Evolutionary conservation across 2,329 filamentous ascomycete genomes (phyloP), one percentile per base, ranked within the genome.

Genomic region (Podosphaera aphanis): DNA sequence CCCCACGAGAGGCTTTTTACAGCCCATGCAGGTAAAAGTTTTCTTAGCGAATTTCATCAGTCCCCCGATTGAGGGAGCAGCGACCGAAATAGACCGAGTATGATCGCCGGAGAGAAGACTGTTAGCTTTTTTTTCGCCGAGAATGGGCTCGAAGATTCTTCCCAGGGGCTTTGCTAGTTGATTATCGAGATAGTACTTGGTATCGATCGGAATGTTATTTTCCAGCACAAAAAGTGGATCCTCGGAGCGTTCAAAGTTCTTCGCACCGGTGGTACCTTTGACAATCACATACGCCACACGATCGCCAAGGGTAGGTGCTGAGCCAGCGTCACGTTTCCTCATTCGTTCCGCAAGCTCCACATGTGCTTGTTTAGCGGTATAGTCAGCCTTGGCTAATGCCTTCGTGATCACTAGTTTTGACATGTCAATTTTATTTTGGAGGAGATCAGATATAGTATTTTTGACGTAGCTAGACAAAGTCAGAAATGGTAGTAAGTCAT

Each of bases 361-460:
- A 61, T 98, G 90, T 2, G 90, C 88, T 66, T 95, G 88, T 62
- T 93, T 95, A 44, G 77, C 81, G 10, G 78, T 75, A 61, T 98
- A 98, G 58, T 83, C 79, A 37, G 76, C 74, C 61, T 98, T 98
- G 13, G 88, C 80, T 19, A 98, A 70, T 0, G 90, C 90, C 64
- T 98, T 98, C 23, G 90, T 98, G 58, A 98, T 98, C 60, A 98
- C 92, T 16, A 98, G 77, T 62, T 98, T 95, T 33, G 88, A 94
- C 83, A 98, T 93, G 64, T 98, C 90, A 55, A 98, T 70, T 62
- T 93, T 94, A 67, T 98, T 98, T 59, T 95, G 90, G 35, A 98
- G 67, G 16, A 98, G 71, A 59, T 94, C 85, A 7, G 90, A 82
- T 58, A 98, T 98, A 39, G 81, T 93, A 51, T 90, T 76, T 63